phyloP scores from a whole-genome alignment of 2,329 filamentous ascomycete genomes.

The Curvularia verruculosa region DNA sequence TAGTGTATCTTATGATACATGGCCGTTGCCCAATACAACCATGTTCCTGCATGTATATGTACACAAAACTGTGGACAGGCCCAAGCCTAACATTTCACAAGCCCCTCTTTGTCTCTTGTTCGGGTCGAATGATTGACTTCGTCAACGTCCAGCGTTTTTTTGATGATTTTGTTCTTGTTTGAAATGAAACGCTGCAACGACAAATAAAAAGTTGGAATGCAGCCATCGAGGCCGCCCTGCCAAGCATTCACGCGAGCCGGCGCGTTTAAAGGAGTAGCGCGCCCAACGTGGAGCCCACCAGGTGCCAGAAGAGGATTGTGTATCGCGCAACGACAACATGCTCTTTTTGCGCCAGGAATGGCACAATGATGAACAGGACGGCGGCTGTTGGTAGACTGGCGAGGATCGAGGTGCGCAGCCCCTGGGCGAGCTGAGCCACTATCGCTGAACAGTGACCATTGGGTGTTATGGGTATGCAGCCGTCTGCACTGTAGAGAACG shows the following conservation, averaged over 20 bases:
- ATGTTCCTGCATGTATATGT: background rate
- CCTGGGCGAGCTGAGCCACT: constrained; percentile 22
- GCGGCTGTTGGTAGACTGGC: constrained; percentile 28
- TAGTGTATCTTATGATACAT: background rate
- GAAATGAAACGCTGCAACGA: constrained; percentile 1
- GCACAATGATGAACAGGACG: constrained; percentile 29
- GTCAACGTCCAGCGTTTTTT: constrained; percentile 28
- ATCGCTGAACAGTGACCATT: constrained; percentile 10
- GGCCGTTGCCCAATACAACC: background rate
- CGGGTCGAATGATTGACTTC: constrained; percentile 17
- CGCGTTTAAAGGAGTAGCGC: constrained; percentile 22
- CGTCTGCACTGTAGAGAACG: constrained; percentile 23
- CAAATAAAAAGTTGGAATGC: constrained; percentile 4
- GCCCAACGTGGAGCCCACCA: constrained; percentile 28
- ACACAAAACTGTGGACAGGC: background rate
- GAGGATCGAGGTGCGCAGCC: constrained; percentile 28
- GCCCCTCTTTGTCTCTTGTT: background rate
- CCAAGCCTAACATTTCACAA: constrained; percentile 12
- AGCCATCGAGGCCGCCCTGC: constrained; percentile 30
- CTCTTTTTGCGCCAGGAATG: constrained; percentile 26
- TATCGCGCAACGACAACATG: constrained; percentile 26
- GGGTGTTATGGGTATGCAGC: constrained; percentile 4
- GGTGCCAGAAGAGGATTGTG: constrained; percentile 31
- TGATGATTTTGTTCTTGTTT: too few species aligned
- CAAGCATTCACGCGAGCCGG: constrained; percentile 4